Base-by-base conservation (phyloP, 75 land plant genomes). In the Pinus taeda region DNA sequence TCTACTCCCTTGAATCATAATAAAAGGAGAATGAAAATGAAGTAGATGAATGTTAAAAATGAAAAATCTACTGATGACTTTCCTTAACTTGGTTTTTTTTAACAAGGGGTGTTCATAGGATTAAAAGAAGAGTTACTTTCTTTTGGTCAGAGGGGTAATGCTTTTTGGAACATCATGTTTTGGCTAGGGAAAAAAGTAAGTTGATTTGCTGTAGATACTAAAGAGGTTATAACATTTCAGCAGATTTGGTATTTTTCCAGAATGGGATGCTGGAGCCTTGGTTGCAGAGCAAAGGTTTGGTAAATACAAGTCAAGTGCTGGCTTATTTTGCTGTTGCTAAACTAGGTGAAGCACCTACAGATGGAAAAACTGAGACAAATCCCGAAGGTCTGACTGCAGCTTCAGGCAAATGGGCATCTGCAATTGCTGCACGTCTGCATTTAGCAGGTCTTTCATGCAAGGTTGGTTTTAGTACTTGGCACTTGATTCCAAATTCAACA, bases 201-300 rank as follows among this genome's bases (percentile, higher is more conserved):
- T 22, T 42, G 72, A 45, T 39, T 39, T 65, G 8, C 36, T 69
- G 53, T 42, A 42, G 49, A 42, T 69, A 69, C 72, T 69, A 69
- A 69, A 69, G 60, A 60, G 67, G 20, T 71, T 3, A 74, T 79
- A 74, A 74, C 79, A 73, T 80, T 84, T 72, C 71, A 85, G 88
- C 92, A 94, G 99, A 97, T 84, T 87, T 97, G 90, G 98, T 97
- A 22, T 95, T 97, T 77, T 85, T 97, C 84, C 99, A 97, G 99
- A 97, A 97, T 75, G 99, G 99, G 53, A 97, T 97, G 98, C 88
- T 97, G 71, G 98, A 92, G 78, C 98, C 99, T 11, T 97, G 98
- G 98, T 79, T 95, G 57, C 75, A 88, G 78, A 86, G 88, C 74
- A 89, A 87, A 80, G 98, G 94, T 18, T 76, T 97, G 21, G 71